phyloP scores from a whole-genome alignment of 192 early-diverging fungal genomes.

The Coemansia sp. region DNA sequence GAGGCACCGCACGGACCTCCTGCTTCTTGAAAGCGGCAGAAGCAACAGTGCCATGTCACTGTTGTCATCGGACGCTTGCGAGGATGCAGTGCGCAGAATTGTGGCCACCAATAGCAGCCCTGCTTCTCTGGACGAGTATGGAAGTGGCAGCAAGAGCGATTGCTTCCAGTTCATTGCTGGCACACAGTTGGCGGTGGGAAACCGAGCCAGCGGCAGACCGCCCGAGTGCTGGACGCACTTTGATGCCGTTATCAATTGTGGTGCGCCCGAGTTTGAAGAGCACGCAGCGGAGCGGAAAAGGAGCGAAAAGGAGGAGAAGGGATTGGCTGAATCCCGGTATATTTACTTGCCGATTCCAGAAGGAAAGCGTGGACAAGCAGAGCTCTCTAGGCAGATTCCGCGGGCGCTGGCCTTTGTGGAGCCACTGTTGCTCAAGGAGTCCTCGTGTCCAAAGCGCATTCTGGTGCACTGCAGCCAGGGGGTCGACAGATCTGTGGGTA shows the following conservation, averaged over 20 bases:
- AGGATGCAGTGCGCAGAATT: not conserved
- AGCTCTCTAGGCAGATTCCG: conserved; percentile 61
- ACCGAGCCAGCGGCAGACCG: conserved; percentile 50
- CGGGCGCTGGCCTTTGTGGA: conserved; percentile 58
- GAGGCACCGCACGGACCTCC: conserved; percentile 48
- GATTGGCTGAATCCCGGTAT: conserved; percentile 42
- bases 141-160: not conserved
- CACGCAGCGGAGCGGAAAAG: not conserved
- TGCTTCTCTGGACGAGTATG: not conserved
- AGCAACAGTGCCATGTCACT: conserved; percentile 29
- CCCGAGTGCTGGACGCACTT: conserved; percentile 66
- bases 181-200: conserved; percentile 67
- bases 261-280: conserved; percentile 55
- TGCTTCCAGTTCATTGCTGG: conserved; percentile 54
- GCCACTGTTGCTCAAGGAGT: conserved; percentile 33
- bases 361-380: conserved; percentile 83
- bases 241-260: conserved; percentile 83
- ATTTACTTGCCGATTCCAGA: conserved; percentile 78
- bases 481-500: conserved; percentile 78
- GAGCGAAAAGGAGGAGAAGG: conserved; percentile 11
- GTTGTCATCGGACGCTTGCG: not conserved
- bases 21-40: conserved; percentile 10
- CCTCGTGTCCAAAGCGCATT: conserved; percentile 33
- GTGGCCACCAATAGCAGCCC: not conserved
- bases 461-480: conserved; percentile 83